Base-by-base conservation (phyloP, 2,329 filamentous ascomycete species). In the Lasiodiplodia hormozganensis region DNA sequence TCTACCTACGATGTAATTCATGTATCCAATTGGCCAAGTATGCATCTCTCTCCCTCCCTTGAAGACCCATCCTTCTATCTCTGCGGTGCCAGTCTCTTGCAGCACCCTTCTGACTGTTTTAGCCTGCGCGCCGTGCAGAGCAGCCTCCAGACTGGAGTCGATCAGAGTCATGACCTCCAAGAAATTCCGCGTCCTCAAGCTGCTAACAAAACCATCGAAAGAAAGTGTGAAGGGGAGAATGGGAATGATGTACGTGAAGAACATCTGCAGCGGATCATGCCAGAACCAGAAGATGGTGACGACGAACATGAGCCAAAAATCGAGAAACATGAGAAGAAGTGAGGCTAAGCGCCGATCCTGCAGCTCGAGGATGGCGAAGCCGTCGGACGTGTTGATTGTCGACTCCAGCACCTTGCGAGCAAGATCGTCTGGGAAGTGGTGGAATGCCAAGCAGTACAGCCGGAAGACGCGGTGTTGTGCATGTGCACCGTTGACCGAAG, bases 301-400 rank as follows among this genome's bases (percentile, higher is more conserved):
- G 51, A 90, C 77, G 40, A 87, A 86, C 2, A 82, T 77, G 1
- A 89, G 71, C 18, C 83, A 83, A 38, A 73, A 72, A 62, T 80
- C 78, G 36, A 75, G 62, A n/a, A 76, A 28, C 70, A 81, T 76
- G 57, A 80, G 69, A 7, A 71, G 5, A 8, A 81, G 43, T 40
- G 73, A 76, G 0, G 71, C 71, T 2, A 77, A 4, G 2, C 71
- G 70, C 0, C 91, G 87, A 72, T 90, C 88, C 77, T 93, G 90
- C n/a, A 93, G 84, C 79, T 93, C 91, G 70, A 93, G 89, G 69
- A 94, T 91, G 10, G 85, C 89, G 72, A 93, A 90, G 0, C 87
- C 90, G 70, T 91, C 85, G 65, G 87, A 86, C 0, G 87, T 91
- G 72, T 87, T 83, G 47, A 92, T 77, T 0, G 89, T 90, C 75